Percentiles rank a stretch among this genome's conserved stretches.
Conservation (phyloP, 1,284 basidiomycete genomes). For the Vanrija pseudolonga region DNA sequence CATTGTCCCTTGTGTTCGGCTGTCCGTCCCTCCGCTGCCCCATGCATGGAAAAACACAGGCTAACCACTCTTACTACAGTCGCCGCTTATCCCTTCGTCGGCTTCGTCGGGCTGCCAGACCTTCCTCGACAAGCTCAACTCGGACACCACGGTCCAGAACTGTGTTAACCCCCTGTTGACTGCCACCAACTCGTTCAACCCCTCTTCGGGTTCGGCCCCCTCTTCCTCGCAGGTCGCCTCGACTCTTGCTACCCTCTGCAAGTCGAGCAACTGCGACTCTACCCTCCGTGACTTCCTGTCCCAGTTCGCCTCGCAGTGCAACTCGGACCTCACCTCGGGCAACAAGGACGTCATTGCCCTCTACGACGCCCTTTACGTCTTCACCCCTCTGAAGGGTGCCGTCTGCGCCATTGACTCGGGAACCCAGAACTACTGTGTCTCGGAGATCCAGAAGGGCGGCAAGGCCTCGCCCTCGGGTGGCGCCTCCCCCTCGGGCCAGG, state of each 20-base stretch:
- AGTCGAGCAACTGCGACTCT: conserved; percentile 56
- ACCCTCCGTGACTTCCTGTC: conserved; percentile 62
- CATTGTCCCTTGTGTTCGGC: neutral
- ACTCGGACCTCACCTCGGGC: conserved; percentile 58
- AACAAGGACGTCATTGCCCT: conserved; percentile 55
- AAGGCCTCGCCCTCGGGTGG: conserved; percentile 18
- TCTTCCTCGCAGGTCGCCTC: conserved; percentile 53
- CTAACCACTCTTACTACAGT: neutral
- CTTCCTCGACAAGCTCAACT: conserved; percentile 65
- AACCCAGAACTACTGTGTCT: conserved; percentile 63
- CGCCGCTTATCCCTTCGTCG: conserved; percentile 53
- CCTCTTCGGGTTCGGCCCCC: conserved; percentile 57
- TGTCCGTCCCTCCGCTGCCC: too few relatives aligned
- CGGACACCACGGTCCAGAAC: conserved; percentile 56
- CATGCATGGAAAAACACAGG: too few relatives aligned
- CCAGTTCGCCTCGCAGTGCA: conserved; percentile 66
- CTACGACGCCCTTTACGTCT: conserved; percentile 74
- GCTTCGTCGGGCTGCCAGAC: conserved; percentile 59
- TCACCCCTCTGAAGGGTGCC: conserved; percentile 62
- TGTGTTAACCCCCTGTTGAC: conserved; percentile 66
- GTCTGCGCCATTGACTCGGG: conserved; percentile 69
- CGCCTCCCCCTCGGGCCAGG: conserved; percentile 16
- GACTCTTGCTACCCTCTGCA: conserved; percentile 62
- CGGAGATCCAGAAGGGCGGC: conserved; percentile 47
- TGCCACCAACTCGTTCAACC: conserved; percentile 61